Evolutionary conservation across 2,329 filamentous ascomycete genomes (phyloP).

Genomic region (Leptographium radiaticola): DNA sequence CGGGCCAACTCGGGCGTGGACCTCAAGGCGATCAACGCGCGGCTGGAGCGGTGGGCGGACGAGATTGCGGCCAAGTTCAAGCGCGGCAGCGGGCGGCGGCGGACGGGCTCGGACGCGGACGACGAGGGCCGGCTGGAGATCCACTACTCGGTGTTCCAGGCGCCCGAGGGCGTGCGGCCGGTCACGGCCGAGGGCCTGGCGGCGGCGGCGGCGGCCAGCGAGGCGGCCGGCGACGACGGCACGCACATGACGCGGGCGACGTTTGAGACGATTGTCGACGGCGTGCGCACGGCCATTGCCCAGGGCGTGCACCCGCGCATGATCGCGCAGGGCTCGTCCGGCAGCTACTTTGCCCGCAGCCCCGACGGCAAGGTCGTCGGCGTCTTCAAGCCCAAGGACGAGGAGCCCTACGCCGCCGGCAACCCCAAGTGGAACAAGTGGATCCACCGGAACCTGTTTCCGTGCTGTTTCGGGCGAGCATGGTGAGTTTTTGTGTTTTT

Average conservation of each 20-base stretch:
- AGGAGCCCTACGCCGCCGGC: slow-evolving; percentile 91
- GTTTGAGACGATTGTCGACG: slow-evolving; percentile 82
- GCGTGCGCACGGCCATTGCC: slow-evolving; percentile 79
- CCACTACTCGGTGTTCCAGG: slow-evolving; percentile 91
- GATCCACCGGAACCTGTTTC: slow-evolving; percentile 95
- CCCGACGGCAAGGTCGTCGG: slow-evolving; percentile 86
- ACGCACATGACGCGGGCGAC: slow-evolving; percentile 57
- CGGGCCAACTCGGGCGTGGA: slow-evolving; percentile 81
- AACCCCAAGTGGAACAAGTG: slow-evolving; percentile 99
- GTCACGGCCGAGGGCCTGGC: slow-evolving; percentile 64
- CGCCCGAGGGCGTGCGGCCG: slow-evolving; percentile 76
- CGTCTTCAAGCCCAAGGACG: slow-evolving; percentile 98
- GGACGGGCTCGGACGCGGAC: slow-evolving; percentile 24
- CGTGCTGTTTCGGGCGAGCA: slow-evolving; percentile 90
- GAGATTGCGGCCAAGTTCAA: slow-evolving; percentile 98
- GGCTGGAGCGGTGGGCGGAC: slow-evolving; percentile 91
- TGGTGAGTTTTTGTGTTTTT: slow-evolving; percentile 37
- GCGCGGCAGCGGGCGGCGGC: slow-evolving; percentile 49
- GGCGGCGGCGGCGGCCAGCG: slow-evolving; percentile 21
- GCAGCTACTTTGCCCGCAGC: slow-evolving; percentile 94
- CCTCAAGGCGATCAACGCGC: slow-evolving; percentile 94
- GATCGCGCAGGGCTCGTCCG: slow-evolving; percentile 94
- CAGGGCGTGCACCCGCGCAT: slow-evolving; percentile 86
- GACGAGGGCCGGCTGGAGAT: slow-evolving; percentile 89
- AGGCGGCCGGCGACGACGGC: slow-evolving; percentile 27